Percentiles rank a stretch among this genome's conserved stretches.
Conservation (phyloP, 306 rosid genomes). For the Calophaca sinica region DNA sequence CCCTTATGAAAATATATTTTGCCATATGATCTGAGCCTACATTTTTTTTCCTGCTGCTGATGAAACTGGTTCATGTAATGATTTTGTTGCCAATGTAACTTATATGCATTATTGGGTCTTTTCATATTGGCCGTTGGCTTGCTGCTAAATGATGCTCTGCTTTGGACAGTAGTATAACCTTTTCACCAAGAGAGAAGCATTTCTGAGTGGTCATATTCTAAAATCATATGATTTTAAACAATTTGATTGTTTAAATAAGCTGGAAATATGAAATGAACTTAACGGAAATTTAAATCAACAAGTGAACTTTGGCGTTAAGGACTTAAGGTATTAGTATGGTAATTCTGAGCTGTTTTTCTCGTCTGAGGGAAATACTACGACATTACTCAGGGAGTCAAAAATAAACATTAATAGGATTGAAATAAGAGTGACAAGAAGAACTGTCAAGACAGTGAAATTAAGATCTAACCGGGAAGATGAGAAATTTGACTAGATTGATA, state of each 20-base stretch:
- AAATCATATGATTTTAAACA: not conserved
- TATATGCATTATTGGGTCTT: not conserved
- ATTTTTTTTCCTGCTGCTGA: not conserved
- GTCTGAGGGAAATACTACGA: not conserved
- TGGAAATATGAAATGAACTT: conserved; percentile 4
- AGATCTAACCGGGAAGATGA: not conserved
- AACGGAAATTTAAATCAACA: not conserved
- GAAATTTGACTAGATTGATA: not conserved
- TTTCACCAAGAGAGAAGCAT: not conserved
- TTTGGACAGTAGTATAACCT: not conserved
- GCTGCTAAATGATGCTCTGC: not conserved
- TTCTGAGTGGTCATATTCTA: not conserved
- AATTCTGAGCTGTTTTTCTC: no score
- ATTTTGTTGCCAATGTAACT: conserved; percentile 27
- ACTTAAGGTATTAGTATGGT: no score
- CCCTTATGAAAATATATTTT: conserved; percentile 38
- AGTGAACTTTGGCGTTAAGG: not conserved
- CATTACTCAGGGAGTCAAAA: not conserved
- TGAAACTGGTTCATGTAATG: conserved; percentile 42
- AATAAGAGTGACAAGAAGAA: no score
- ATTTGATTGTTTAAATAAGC: not conserved
- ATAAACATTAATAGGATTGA: no score
- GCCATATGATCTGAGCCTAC: conserved; percentile 22
- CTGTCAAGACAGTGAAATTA: no score
- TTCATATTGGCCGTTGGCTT: not conserved